These are phyloP conservation scores for Penicillium palitans DNA, from an alignment of 2,329 filamentous ascomycete species.

Conservation along the genomic window DNA sequence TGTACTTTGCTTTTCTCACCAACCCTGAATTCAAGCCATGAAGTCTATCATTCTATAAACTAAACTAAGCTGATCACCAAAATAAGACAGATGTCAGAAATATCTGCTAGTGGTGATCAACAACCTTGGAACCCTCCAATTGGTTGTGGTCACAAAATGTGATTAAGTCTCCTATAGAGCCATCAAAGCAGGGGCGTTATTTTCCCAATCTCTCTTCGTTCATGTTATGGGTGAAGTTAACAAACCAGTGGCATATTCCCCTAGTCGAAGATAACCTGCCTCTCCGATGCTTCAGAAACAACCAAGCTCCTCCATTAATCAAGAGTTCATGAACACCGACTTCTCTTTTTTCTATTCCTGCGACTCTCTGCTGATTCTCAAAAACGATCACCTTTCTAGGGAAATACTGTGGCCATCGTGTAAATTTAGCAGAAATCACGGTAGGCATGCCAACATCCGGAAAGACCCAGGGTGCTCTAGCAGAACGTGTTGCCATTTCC, in stretches of 20 bases:
- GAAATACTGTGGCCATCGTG: neutral
- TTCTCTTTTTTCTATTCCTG: neutral
- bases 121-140: too few relatives aligned
- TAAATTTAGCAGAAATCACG: neutral
- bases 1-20: neutral
- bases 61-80: neutral
- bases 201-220: neutral
- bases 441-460: too few relatives aligned
- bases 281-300: neutral
- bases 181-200: neutral
- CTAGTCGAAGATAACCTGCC: neutral
- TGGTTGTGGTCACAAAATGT: neutral
- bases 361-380: neutral
- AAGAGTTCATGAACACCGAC: too few relatives aligned
- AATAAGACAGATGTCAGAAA: neutral
- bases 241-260: neutral
- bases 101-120: neutral
- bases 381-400: neutral
- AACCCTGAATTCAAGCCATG: too few relatives aligned
- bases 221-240: neutral
- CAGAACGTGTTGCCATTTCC: too few relatives aligned
- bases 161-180: neutral
- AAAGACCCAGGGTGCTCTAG: too few relatives aligned
- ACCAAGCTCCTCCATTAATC: neutral
- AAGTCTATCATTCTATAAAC: neutral